Percentiles rank a stretch among this genome's conserved stretches.
phyloP scores from a whole-genome alignment of 352 stramenopile genomes.

The Phytophthora chlamydospora region DNA sequence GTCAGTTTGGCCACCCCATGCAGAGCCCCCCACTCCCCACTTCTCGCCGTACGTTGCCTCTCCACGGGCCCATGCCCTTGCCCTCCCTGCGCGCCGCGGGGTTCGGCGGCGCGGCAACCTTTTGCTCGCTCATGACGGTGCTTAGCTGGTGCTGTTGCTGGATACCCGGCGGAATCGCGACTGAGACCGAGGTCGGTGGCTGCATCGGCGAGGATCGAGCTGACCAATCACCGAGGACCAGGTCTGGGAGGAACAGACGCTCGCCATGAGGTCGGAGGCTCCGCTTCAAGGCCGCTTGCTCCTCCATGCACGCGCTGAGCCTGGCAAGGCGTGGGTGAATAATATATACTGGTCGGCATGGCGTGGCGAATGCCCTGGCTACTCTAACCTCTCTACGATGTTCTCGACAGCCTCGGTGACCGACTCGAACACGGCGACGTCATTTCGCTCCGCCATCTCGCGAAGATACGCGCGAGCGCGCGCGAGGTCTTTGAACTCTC shows the following conservation, averaged over 20 bases:
- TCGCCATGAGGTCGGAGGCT: constrained; percentile 4
- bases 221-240: constrained; percentile 3
- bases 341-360: constrained; percentile 18
- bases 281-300: too few relatives aligned
- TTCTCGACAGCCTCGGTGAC: constrained; percentile 64
- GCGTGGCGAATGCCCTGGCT: constrained; percentile 9
- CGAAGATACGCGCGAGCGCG: constrained; percentile 79
- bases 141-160: background rate
- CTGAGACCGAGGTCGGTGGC: constrained; percentile 16
- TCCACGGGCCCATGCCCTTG: constrained; percentile 24
- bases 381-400: constrained; percentile 67
- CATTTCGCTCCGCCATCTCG: constrained; percentile 86
- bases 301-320: too few relatives aligned
- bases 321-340: background rate
- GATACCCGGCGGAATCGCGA: constrained; percentile 16
- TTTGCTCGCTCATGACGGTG: constrained; percentile 16
- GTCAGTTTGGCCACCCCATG: background rate
- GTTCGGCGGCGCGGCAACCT: background rate
- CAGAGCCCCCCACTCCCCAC: too few relatives aligned
- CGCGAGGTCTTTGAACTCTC: constrained; percentile 85
- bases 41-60: constrained; percentile 21
- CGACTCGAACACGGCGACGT: constrained; percentile 76
- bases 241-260: constrained; percentile 2
- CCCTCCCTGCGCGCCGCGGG: constrained; percentile 5
- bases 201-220: constrained; percentile 10